A percentile compares a stretch with the other conserved stretches of the same genome.
These are phyloP conservation scores for Tilletiaria anomala DNA, from an alignment of 1,284 basidiomycete species.

Conservation along the genomic window DNA sequence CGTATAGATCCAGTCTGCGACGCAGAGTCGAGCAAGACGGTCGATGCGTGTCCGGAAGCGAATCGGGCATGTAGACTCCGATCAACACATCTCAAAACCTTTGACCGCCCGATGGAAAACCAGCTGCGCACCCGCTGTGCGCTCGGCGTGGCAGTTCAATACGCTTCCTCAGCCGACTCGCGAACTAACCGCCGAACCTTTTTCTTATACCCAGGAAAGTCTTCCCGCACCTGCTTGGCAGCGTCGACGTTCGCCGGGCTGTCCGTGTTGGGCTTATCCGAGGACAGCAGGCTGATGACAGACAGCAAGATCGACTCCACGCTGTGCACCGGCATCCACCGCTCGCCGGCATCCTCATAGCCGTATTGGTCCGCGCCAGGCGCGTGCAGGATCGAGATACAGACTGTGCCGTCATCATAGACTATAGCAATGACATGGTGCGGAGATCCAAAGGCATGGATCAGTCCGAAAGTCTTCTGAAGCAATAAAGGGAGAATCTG, in stretches of 20 bases:
- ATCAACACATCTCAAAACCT: too few relatives aligned
- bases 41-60: too few relatives aligned
- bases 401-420: constrained; percentile 75
- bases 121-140: too few relatives aligned
- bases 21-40: too few relatives aligned
- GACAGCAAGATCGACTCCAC: constrained; percentile 94
- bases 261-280: constrained; percentile 78
- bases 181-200: neutral
- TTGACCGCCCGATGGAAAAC: too few relatives aligned
- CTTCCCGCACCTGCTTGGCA: constrained; percentile 31
- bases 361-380: constrained; percentile 96
- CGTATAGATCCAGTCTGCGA: too few relatives aligned
- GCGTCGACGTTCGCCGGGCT: constrained; percentile 97
- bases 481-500: too few relatives aligned
- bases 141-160: too few relatives aligned
- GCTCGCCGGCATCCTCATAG: constrained; percentile 90
- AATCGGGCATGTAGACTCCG: too few relatives aligned
- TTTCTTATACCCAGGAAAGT: neutral
- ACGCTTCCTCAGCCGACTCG: neutral
- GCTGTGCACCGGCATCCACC: constrained; percentile 94
- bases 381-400: constrained; percentile 93
- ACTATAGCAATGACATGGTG: constrained; percentile 44
- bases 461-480: too few relatives aligned
- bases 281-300: constrained; percentile 86
- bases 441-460: neutral